phyloP scores from a whole-genome alignment of 2,329 filamentous ascomycete genomes.

The Paracorniculantispora psalliotae region DNA sequence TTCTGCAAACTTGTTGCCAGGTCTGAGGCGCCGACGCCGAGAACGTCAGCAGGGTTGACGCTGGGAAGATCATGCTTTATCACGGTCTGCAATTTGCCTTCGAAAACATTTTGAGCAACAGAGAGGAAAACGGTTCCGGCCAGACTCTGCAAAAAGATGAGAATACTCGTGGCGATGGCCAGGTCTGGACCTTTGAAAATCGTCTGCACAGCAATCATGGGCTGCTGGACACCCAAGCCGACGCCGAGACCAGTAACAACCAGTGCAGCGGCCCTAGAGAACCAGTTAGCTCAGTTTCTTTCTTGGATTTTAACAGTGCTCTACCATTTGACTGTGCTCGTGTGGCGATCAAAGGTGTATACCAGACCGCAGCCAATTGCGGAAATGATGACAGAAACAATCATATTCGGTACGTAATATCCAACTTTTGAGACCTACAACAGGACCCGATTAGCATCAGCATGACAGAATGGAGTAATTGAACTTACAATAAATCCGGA shows the following conservation, averaged over 20 bases:
- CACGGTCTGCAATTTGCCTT: neutral
- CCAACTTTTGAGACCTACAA: conserved; percentile 7
- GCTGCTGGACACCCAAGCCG: conserved; percentile 15
- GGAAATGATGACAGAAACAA: conserved; percentile 8
- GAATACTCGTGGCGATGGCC: conserved; percentile 14
- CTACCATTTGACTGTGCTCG: conserved; percentile 12
- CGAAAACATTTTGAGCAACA: conserved; percentile 17
- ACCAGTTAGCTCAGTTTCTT: neutral
- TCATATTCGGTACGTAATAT: conserved; percentile 18
- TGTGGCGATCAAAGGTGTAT: conserved; percentile 7
- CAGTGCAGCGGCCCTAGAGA: conserved; percentile 9
- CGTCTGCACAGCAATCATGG: conserved; percentile 16
- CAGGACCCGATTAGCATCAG: neutral
- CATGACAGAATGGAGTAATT: neutral
- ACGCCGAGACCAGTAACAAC: conserved; percentile 14
- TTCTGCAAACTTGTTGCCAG: neutral
- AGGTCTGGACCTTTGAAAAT: conserved; percentile 15
- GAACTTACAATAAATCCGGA: neutral
- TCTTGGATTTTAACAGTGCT: neutral
- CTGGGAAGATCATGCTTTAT: neutral
- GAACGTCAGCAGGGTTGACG: conserved; percentile 2
- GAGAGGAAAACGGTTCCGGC: conserved; percentile 15
- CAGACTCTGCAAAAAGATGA: conserved; percentile 14
- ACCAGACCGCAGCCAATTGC: conserved; percentile 12
- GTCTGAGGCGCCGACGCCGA: conserved; percentile 1